These are phyloP conservation scores for Colletotrichum aenigma DNA, from an alignment of 2,329 filamentous ascomycete genomes.

Conservation along the genomic window DNA sequence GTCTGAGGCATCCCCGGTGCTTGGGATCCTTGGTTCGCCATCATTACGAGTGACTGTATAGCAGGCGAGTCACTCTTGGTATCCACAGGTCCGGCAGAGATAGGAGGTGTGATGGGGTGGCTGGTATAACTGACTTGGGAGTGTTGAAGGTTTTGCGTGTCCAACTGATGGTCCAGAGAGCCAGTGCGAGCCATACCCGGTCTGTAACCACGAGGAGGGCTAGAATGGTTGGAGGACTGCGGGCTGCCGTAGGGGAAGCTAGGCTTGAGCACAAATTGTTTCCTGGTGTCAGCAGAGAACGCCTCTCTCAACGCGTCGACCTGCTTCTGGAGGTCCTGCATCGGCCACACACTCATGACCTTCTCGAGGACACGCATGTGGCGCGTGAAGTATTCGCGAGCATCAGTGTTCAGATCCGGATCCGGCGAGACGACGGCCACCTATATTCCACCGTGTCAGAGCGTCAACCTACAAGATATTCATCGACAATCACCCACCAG, in stretches of 20 bases:
- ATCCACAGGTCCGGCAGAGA: slow-evolving; percentile 74
- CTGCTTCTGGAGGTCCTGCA: slow-evolving; percentile 88
- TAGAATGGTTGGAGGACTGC: slow-evolving; percentile 65
- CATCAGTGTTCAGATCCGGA: slow-evolving; percentile 82
- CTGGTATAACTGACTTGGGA: slow-evolving; percentile 69
- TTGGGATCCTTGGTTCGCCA: slow-evolving; percentile 64
- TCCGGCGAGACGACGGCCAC: slow-evolving; percentile 93
- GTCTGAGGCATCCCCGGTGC: slow-evolving; percentile 55
- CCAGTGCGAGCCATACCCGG: slow-evolving; percentile 48
- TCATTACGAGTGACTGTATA: slow-evolving; percentile 74
- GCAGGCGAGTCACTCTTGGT: slow-evolving; percentile 78
- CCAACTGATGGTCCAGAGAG: slow-evolving; percentile 60
- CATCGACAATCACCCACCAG: slow-evolving; percentile 65
- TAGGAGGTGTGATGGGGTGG: slow-evolving; percentile 81
- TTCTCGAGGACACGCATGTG: slow-evolving; percentile 94
- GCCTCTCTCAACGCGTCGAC: slow-evolving; percentile 88
- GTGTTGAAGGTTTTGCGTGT: slow-evolving; percentile 53
- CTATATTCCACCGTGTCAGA: slow-evolving; percentile 47
- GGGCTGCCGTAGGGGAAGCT: slow-evolving; percentile 89
- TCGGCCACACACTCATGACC: slow-evolving; percentile 82
- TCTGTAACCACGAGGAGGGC: slow-evolving; percentile 62
- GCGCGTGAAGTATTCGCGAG: slow-evolving; percentile 85
- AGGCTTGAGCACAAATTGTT: slow-evolving; percentile 87
- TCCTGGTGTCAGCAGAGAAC: slow-evolving; percentile 84
- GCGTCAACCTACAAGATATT: neutral